Conservation (phyloP, 176 grass and related monocot genomes). For the Metroxylon sagu region DNA sequence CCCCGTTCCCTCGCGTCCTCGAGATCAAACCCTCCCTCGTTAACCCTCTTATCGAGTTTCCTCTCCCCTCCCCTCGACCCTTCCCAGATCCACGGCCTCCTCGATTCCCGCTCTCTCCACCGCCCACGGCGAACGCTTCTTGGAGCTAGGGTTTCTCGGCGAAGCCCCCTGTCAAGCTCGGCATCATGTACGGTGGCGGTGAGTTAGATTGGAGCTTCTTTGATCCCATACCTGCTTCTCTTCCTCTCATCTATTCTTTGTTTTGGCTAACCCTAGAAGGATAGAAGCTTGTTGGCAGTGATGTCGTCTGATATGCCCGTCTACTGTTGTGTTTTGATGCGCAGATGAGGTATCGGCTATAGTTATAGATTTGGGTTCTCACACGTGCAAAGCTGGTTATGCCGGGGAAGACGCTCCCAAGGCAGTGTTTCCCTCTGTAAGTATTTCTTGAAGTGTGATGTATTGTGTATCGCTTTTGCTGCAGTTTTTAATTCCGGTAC, state of each 20-base stretch:
- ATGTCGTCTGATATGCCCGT: neutral
- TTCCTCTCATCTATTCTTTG: neutral
- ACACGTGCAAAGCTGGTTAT: slow-evolving; percentile 98
- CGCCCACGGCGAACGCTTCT: no score
- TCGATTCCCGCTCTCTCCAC: no score
- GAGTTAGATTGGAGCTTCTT: slow-evolving; percentile 21
- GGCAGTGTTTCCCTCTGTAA: slow-evolving; percentile 92
- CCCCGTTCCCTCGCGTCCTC: no score
- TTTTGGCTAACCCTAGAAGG: slow-evolving; percentile 22
- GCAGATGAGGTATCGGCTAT: slow-evolving; percentile 97
- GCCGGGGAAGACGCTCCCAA: slow-evolving; percentile 96
- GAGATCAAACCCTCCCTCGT: no score
- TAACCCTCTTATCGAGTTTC: no score
- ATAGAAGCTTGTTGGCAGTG: neutral
- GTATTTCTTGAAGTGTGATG: neutral
- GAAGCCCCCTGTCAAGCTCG: neutral
- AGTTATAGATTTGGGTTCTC: slow-evolving; percentile 87
- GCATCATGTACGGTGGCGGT: slow-evolving; percentile 96
- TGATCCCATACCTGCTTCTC: neutral
- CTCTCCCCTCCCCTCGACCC: no score
- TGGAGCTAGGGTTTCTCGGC: no score
- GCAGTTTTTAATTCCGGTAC: no score
- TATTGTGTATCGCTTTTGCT: no score
- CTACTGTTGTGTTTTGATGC: neutral
- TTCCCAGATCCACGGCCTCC: no score